Evolutionary conservation across 805 yeast species (phyloP).

Genomic region (Metschnikowia colocasiae): DNA sequence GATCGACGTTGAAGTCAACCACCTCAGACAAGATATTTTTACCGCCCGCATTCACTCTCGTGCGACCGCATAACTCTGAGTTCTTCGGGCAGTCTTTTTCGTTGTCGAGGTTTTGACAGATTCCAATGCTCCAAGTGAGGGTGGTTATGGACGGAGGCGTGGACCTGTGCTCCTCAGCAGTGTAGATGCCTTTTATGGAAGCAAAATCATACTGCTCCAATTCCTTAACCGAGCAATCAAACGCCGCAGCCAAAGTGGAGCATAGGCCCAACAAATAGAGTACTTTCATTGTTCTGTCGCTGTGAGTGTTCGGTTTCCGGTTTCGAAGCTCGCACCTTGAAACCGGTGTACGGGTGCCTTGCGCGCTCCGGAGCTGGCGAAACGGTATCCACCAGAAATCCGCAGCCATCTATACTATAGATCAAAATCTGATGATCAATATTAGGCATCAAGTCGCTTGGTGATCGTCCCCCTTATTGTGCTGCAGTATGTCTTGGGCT

Average conservation of each 20-base stretch:
- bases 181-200: conserved; percentile 47
- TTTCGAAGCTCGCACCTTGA: conserved; percentile 3
- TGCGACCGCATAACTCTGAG: conserved; percentile 77
- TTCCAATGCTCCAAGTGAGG: conserved; percentile 64
- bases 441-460: too few relatives aligned
- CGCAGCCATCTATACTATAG: not conserved
- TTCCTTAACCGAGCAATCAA: conserved; percentile 36
- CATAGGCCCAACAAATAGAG: conserved; percentile 23
- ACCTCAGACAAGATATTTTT: conserved; percentile 55
- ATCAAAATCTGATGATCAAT: too few relatives aligned
- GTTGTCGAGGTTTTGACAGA: conserved; percentile 49
- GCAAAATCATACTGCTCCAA: conserved; percentile 42
- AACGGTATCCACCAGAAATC: not conserved
- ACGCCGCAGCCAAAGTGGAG: conserved; percentile 16
- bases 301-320: conserved; percentile 15
- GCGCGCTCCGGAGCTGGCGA: not conserved
- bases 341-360: conserved; percentile 26
- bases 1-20: conserved; percentile 50
- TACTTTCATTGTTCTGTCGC: conserved; percentile 31
- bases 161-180: conserved; percentile 35
- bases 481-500: too few relatives aligned
- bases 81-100: conserved; percentile 60
- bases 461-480: too few relatives aligned
- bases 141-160: conserved; percentile 80
- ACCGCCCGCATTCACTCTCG: conserved; percentile 48